These are phyloP conservation scores for Didymella sp. DNA, from an alignment of 2,329 filamentous ascomycete species.

Conservation along the genomic window DNA sequence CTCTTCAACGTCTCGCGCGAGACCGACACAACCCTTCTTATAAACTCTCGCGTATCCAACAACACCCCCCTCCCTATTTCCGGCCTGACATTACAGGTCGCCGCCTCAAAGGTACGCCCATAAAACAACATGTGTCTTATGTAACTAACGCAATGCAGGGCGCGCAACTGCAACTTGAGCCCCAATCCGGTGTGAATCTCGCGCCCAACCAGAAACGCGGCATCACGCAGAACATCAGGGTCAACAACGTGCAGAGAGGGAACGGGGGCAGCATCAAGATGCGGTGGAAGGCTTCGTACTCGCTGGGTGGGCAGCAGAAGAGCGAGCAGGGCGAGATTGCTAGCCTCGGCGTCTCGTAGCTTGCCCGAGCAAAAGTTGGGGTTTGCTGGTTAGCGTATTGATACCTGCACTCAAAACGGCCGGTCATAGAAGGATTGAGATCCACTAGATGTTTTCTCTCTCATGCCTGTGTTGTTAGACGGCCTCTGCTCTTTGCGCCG, in stretches of 20 bases:
- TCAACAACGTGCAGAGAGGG: constrained; percentile 74
- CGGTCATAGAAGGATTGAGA: no score
- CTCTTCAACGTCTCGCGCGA: constrained; percentile 73
- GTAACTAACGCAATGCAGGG: constrained; percentile 60
- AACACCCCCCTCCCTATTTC: constrained; percentile 72
- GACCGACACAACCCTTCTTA: constrained; percentile 65
- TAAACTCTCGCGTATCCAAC: constrained; percentile 86
- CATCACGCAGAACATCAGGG: constrained; percentile 79
- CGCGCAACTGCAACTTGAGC: constrained; percentile 80
- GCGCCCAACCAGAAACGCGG: constrained; percentile 74
- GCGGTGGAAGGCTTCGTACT: constrained; percentile 86
- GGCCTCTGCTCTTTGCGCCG: no score
- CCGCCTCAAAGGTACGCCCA: constrained; percentile 84
- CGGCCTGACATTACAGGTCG: constrained; percentile 88
- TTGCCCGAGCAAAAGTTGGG: constrained; percentile 12
- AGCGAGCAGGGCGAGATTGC: constrained; percentile 87
- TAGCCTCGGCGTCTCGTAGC: constrained; percentile 74
- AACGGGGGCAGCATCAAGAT: constrained; percentile 85
- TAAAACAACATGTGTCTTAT: background rate
- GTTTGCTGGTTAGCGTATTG: background rate
- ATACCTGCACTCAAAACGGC: constrained; percentile 8
- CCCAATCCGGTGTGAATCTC: constrained; percentile 81
- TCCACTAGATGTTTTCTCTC: no score
- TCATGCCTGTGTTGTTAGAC: no score
- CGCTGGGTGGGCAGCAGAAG: constrained; percentile 67